Base-by-base conservation (phyloP, 495 filamentous ascomycete genomes). In the Penicillium daleae region DNA sequence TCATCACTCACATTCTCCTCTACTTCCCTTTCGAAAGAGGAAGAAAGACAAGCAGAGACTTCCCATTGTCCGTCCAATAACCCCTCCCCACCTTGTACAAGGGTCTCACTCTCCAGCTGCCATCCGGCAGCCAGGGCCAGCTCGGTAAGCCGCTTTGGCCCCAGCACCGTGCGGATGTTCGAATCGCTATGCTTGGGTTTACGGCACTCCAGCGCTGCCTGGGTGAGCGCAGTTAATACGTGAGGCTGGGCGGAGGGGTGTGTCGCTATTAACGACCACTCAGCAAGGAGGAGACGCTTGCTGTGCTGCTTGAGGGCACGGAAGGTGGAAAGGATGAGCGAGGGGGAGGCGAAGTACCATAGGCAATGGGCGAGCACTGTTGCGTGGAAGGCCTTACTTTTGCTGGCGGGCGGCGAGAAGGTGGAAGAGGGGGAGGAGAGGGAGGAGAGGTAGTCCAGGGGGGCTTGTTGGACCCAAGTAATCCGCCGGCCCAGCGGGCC, bases 281-380 rank as follows among this genome's bases (percentile, higher is more conserved):
- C 35, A 39, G 35, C 35, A 39, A 39, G 35, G 3, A 17, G 13
- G 35, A 39, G 35, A 39, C 35, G 35, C 35, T 39, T 39, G 15
- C 35, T 39, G 35, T 39, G 35, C 3, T 39, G 35, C 35, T 39
- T 39, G 35, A 39, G 13, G 13, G 13, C 35, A 39, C 35, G 35
- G 35, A 39, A 39, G 35, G 35, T 39, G 35, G 35, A 39, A 39
- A 39, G 35, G 35, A 39, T 39, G 35, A 68, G 57, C 0, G 29
- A 37, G 0, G 65, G 61, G 10, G 72, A 73, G 29, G 70, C 44
- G 61, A 86, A 84, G 62, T 84, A 85, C 75, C 77, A 85, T 59
- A 82, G 73, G 62, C 68, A 76, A 68, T 86, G 83, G 56, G 69
- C 71, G 40, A 85, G 74, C 21, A 84, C 73, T 15, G 77, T 76